Percentiles rank a stretch among this genome's conserved stretches.
Evolutionary conservation across 75 land plant genomes (phyloP).

Genomic region (Cupressus sempervirens): DNA sequence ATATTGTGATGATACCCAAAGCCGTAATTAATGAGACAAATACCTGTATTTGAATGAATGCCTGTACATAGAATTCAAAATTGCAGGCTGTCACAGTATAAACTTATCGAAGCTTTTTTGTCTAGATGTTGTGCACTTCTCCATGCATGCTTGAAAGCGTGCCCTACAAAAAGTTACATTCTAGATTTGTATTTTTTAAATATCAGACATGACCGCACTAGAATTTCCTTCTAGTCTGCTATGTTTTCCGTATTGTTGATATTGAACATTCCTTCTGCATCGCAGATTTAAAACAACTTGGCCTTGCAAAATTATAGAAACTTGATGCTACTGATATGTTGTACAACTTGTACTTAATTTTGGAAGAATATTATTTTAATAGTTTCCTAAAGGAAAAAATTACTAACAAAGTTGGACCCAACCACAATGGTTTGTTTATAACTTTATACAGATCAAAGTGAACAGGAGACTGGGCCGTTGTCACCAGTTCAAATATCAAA

Average conservation of each 20-base stretch:
- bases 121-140: not conserved
- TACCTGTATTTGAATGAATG: not conserved
- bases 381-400: not conserved
- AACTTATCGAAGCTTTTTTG: not conserved
- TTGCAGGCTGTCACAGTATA: not conserved
- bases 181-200: not conserved
- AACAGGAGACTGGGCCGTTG: constrained; percentile 32
- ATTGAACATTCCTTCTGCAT: not conserved
- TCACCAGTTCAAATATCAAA: constrained; percentile 49
- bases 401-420: not conserved
- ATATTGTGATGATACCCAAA: no score
- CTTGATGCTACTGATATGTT: not conserved
- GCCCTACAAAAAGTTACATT: not conserved
- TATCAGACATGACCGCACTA: not conserved
- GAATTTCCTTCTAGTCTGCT: not conserved
- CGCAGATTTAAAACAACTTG: not conserved
- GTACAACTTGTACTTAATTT: not conserved
- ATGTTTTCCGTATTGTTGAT: not conserved
- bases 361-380: not conserved
- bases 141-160: not conserved
- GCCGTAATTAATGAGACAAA: not conserved
- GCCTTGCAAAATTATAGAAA: not conserved
- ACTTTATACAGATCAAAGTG: constrained; percentile 63
- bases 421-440: not conserved
- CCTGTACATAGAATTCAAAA: not conserved